phyloP scores from a whole-genome alignment of 2,329 filamentous ascomycete genomes.

The Trichocomaceae sp. region DNA sequence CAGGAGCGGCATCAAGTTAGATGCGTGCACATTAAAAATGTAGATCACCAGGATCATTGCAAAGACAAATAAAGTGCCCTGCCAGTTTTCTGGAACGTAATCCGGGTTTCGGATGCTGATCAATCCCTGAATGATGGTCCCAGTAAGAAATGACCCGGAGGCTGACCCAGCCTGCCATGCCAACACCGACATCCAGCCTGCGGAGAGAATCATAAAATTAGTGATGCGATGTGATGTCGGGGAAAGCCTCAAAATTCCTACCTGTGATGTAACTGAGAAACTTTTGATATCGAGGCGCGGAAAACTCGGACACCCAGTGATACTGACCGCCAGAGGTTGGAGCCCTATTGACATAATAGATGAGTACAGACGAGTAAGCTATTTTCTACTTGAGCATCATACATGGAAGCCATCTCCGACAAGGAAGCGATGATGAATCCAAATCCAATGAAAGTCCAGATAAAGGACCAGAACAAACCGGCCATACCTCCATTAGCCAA shows the following conservation, averaged over 20 bases:
- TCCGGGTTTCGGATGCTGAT: conserved; percentile 37
- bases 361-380: background rate
- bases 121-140: conserved; percentile 43
- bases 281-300: conserved; percentile 44
- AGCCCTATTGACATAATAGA: conserved; percentile 29
- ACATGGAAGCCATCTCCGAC: conserved; percentile 52
- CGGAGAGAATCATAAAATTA: background rate
- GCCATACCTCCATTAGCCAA: conserved; percentile 17
- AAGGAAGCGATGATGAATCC: conserved; percentile 55
- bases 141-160: conserved; percentile 43
- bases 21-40: conserved; percentile 35
- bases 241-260: conserved; percentile 8
- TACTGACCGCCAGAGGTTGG: conserved; percentile 55
- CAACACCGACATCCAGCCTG: conserved; percentile 46
- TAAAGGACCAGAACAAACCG: conserved; percentile 26
- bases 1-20: conserved; percentile 28
- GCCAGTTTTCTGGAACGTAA: conserved; percentile 41
- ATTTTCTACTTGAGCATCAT: background rate
- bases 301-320: conserved; percentile 53
- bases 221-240: background rate
- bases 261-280: conserved; percentile 50
- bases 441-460: conserved; percentile 56
- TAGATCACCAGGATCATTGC: conserved; percentile 40
- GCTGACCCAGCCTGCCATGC: conserved; percentile 47
- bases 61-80: conserved; percentile 45